Conservation (phyloP, 1,139 yeast species). For the Lodderomyces elongisporus region DNA sequence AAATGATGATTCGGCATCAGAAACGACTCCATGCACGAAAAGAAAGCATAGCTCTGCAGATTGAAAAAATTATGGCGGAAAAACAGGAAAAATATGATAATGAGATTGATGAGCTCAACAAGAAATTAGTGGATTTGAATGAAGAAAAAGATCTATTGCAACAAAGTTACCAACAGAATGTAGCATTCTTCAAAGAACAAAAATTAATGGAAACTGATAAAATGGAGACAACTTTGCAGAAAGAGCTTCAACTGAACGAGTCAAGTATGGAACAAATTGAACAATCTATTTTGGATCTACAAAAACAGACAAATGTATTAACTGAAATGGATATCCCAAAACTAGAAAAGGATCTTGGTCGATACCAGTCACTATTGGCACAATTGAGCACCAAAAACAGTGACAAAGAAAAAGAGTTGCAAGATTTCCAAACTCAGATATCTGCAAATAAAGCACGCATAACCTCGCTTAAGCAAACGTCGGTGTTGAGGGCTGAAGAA, state of each 20-base stretch:
- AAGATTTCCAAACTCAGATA: background rate
- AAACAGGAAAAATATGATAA: slow-evolving; percentile 24
- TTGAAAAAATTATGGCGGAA: slow-evolving; percentile 30
- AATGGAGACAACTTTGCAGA: slow-evolving; percentile 21
- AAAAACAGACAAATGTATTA: slow-evolving; percentile 3
- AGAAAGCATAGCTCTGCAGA: slow-evolving; percentile 28
- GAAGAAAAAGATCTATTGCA: background rate
- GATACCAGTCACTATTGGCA: slow-evolving; percentile 6
- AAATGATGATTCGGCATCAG: slow-evolving; percentile 31
- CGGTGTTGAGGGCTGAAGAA: slow-evolving; percentile 4
- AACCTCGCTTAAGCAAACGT: background rate
- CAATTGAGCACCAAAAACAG: slow-evolving; percentile 8
- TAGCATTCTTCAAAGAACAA: background rate
- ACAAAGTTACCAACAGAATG: background rate
- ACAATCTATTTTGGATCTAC: slow-evolving; percentile 1
- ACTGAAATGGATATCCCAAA: slow-evolving; percentile 1
- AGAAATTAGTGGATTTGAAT: background rate
- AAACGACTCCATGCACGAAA: slow-evolving; percentile 32
- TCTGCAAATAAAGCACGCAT: background rate
- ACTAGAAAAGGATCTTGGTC: slow-evolving; percentile 4
- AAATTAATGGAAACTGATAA: background rate
- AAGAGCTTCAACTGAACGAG: slow-evolving; percentile 14
- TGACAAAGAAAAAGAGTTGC: slow-evolving; percentile 9
- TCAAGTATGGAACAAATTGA: slow-evolving; percentile 14
- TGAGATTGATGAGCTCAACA: slow-evolving; percentile 15